A percentile compares a stretch with the other conserved stretches of the same genome.
Conservation (phyloP, 345 rosid genomes). For the Brassica incana region DNA sequence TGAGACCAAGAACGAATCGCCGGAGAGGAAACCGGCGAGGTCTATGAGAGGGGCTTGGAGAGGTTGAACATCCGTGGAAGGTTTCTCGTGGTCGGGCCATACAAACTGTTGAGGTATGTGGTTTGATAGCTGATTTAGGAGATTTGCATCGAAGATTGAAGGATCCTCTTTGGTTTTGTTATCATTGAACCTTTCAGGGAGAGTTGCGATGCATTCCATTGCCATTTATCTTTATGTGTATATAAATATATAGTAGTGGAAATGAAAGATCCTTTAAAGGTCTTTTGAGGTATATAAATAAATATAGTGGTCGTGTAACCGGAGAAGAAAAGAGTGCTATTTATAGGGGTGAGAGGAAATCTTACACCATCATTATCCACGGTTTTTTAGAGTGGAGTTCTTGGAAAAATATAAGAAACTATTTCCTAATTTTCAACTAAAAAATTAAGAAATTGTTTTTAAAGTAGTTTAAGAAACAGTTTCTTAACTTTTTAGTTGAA, state of each 20-base stretch:
- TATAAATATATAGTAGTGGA: not conserved
- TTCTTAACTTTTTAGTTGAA: too few species aligned
- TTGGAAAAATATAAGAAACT: too few species aligned
- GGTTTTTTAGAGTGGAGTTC: too few species aligned
- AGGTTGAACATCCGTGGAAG: slow-evolving; percentile 1
- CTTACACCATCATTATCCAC: not conserved
- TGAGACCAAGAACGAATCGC: not conserved
- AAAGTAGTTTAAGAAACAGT: too few species aligned
- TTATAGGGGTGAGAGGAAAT: not conserved
- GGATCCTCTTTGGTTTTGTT: slow-evolving; percentile 22
- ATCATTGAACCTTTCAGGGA: slow-evolving; percentile 26
- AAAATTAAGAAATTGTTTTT: too few species aligned
- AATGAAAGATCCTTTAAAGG: slow-evolving; percentile 6
- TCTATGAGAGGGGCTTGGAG: slow-evolving; percentile 11
- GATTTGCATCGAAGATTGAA: slow-evolving; percentile 57
- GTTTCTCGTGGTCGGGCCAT: slow-evolving; percentile 13
- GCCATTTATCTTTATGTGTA: slow-evolving; percentile 19
- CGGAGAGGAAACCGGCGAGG: slow-evolving; percentile 18
- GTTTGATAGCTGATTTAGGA: slow-evolving; percentile 31
- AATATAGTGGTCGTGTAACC: not conserved
- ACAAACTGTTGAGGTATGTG: slow-evolving; percentile 6
- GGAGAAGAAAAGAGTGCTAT: not conserved
- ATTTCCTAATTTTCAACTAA: too few species aligned
- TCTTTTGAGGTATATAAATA: not conserved
- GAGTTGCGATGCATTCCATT: slow-evolving; percentile 32